Evolutionary conservation across 495 filamentous ascomycete species (phyloP).

Genomic region (Trypethelium eluteriae): DNA sequence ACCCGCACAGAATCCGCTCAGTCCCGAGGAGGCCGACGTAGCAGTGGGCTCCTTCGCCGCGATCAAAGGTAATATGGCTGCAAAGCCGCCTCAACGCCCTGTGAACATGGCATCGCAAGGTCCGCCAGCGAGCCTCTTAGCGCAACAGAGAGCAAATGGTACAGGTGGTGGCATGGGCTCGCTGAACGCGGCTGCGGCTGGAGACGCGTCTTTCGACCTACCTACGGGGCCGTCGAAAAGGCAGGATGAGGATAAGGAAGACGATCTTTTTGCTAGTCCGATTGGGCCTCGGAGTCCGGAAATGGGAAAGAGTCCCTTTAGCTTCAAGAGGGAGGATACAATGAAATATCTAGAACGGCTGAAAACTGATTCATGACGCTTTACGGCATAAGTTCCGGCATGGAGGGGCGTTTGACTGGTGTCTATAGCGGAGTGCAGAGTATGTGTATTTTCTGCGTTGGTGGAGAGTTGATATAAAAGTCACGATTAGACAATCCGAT

Average conservation of each 20-base stretch:
- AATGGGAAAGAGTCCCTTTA: conserved; percentile 42
- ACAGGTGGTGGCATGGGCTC: conserved; percentile 38
- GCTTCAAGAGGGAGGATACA: conserved; percentile 23
- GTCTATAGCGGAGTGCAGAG: background rate
- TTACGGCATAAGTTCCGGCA: background rate
- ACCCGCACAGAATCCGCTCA: conserved; percentile 42
- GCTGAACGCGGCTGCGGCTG: conserved; percentile 30
- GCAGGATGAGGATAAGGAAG: conserved; percentile 46
- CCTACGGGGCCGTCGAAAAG: conserved; percentile 21
- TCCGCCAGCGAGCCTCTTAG: conserved; percentile 38
- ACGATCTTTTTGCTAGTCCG: conserved; percentile 72
- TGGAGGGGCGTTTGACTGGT: background rate
- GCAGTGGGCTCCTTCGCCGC: conserved; percentile 53
- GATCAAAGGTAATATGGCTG: conserved; percentile 41
- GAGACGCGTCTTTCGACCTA: conserved; percentile 16
- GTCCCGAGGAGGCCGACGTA: conserved; percentile 55
- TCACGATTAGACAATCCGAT: background rate
- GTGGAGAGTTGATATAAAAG: background rate
- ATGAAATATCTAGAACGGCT: conserved; percentile 22
- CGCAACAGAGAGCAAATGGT: conserved; percentile 37
- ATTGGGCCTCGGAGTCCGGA: conserved; percentile 74
- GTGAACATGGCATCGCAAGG: conserved; percentile 30
- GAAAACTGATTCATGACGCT: conserved; percentile 25
- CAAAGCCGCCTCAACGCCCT: conserved; percentile 32
- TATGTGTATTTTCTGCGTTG: background rate